A percentile compares a stretch with the other conserved stretches of the same genome.
These are phyloP conservation scores for Cladosporium oxysporum DNA, from an alignment of 2,329 filamentous ascomycete genomes.

Conservation along the genomic window DNA sequence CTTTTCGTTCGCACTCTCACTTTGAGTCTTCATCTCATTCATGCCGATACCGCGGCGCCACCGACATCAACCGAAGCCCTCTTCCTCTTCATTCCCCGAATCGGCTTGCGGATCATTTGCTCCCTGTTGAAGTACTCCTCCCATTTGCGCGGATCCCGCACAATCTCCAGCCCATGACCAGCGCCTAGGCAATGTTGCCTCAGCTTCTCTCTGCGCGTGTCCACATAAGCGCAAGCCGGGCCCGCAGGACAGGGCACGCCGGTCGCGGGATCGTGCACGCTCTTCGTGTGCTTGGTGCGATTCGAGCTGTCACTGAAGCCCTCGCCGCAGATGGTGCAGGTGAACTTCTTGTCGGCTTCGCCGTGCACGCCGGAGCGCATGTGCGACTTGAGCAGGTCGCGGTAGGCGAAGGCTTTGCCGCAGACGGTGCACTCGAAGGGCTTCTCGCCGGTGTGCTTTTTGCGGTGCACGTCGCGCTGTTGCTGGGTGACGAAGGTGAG, in stretches of 20 bases:
- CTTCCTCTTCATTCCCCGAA: conserved; percentile 16
- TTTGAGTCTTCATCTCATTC: neutral
- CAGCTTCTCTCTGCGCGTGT: conserved; percentile 20
- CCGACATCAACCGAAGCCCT: conserved; percentile 13
- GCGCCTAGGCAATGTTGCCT: conserved; percentile 17
- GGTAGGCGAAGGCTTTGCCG: conserved; percentile 57
- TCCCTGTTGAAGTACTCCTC: conserved; percentile 21
- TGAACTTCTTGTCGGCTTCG: conserved; percentile 50
- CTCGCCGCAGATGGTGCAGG: conserved; percentile 37
- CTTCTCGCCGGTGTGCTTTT: conserved; percentile 66
- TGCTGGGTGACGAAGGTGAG: conserved; percentile 66
- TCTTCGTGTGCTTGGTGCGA: conserved; percentile 34
- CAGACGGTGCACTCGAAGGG: conserved; percentile 58
- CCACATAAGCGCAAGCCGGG: conserved; percentile 15
- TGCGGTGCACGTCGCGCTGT: conserved; percentile 66
- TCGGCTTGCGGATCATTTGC: conserved; percentile 8
- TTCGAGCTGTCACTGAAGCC: conserved; percentile 41
- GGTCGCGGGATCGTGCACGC: conserved; percentile 19
- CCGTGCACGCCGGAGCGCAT: conserved; percentile 63
- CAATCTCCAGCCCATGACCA: conserved; percentile 16
- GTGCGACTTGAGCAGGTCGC: conserved; percentile 58
- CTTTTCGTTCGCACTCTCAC: neutral
- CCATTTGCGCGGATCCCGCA: conserved; percentile 14
- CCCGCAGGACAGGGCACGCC: conserved; percentile 19
- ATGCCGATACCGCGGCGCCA: neutral